Evolutionary conservation across 2,329 filamentous ascomycete species (phyloP).

Genomic region (Aspergillus nomiae): DNA sequence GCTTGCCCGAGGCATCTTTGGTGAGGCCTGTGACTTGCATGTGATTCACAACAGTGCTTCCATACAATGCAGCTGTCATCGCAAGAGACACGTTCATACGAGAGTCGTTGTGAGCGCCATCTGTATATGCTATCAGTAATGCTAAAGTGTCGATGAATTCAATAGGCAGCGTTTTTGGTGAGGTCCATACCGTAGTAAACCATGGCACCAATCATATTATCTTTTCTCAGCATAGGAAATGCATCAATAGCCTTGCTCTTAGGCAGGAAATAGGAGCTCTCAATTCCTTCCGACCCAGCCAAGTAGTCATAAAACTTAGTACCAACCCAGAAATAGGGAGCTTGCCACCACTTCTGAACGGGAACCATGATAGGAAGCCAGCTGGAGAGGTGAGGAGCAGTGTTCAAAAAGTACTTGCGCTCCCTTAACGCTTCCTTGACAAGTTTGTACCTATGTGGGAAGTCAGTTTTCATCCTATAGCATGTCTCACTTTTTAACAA

Average conservation of each 20-base stretch:
- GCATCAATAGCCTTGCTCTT: slow-evolving; percentile 83
- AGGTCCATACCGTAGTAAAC: slow-evolving; percentile 72
- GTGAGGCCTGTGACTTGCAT: slow-evolving; percentile 75
- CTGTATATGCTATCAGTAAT: slow-evolving; percentile 41
- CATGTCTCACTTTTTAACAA: not conserved
- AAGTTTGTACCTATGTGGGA: slow-evolving; percentile 58
- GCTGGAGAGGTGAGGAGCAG: slow-evolving; percentile 76
- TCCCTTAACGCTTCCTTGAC: slow-evolving; percentile 81
- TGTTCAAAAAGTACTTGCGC: slow-evolving; percentile 80
- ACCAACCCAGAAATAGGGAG: slow-evolving; percentile 70
- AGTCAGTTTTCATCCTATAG: slow-evolving; percentile 4
- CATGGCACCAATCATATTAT: slow-evolving; percentile 75
- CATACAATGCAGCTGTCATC: slow-evolving; percentile 86
- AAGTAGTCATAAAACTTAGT: slow-evolving; percentile 83
- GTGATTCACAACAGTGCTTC: slow-evolving; percentile 80
- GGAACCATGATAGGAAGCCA: slow-evolving; percentile 85
- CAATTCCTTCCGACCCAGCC: slow-evolving; percentile 82
- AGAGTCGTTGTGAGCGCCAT: slow-evolving; percentile 89
- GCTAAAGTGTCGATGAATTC: not conserved
- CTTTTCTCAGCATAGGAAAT: slow-evolving; percentile 84
- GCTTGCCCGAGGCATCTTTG: slow-evolving; percentile 71
- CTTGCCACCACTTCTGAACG: slow-evolving; percentile 80
- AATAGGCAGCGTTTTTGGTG: not conserved
- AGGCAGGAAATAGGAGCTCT: slow-evolving; percentile 85
- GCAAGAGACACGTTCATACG: slow-evolving; percentile 89